Evolutionary conservation across 495 filamentous ascomycete species (phyloP).

Genomic region (Cladorrhinum samala): DNA sequence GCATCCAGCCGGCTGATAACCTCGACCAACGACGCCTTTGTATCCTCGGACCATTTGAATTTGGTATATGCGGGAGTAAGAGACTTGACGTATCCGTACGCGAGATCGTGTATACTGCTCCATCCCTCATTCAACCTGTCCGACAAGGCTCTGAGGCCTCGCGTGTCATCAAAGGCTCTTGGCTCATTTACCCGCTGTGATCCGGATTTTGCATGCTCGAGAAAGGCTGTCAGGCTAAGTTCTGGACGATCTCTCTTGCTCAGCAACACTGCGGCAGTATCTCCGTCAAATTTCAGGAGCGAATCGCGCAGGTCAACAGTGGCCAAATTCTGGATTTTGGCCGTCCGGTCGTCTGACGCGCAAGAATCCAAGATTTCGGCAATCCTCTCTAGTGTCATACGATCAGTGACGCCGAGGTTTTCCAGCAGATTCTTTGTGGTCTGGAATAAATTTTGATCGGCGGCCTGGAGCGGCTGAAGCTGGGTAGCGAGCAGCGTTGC

Average conservation of each 20-base stretch:
- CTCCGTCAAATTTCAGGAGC: constrained; percentile 37
- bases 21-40: constrained; percentile 66
- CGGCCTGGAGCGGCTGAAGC: constrained; percentile 58
- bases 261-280: constrained; percentile 35
- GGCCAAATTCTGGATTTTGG: constrained; percentile 33
- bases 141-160: constrained; percentile 52
- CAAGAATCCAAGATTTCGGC: constrained; percentile 49
- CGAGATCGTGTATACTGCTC: constrained; percentile 56
- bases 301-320: constrained; percentile 38
- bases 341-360: constrained; percentile 38
- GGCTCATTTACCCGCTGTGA: constrained; percentile 45
- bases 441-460: constrained; percentile 71
- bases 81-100: constrained; percentile 58
- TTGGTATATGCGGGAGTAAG: constrained; percentile 56
- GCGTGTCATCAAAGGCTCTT: constrained; percentile 49
- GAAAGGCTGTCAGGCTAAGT: constrained; percentile 60
- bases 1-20: constrained; percentile 63
- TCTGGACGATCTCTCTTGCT: constrained; percentile 36
- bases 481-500: constrained; percentile 67
- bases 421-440: constrained; percentile 60
- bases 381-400: constrained; percentile 43
- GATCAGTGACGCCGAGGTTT: constrained; percentile 56
- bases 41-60: constrained; percentile 61
- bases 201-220: constrained; percentile 68
- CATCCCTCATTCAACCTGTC: constrained; percentile 47